phyloP scores from a whole-genome alignment of 2,329 filamentous ascomycete species.

The Escovopsis sp. region DNA sequence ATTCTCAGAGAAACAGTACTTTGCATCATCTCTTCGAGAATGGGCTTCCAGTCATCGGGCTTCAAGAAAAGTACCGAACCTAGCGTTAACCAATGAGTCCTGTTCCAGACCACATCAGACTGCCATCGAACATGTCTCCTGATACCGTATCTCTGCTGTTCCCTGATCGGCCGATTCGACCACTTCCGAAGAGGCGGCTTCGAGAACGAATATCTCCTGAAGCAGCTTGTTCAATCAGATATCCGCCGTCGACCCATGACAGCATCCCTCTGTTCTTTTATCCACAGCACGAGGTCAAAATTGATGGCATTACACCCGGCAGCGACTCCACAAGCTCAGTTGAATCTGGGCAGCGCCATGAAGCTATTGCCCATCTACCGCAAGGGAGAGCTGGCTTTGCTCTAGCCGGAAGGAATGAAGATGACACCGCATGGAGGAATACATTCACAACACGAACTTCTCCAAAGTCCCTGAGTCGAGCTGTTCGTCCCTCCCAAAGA shows the following conservation, averaged over 20 bases:
- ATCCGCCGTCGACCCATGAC: slow-evolving; percentile 60
- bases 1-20: no score
- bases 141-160: slow-evolving; percentile 71
- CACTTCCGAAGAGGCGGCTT: slow-evolving; percentile 75
- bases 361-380: slow-evolving; percentile 12
- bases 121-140: slow-evolving; percentile 36
- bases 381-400: slow-evolving; percentile 25
- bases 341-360: slow-evolving; percentile 11
- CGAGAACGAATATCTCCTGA: slow-evolving; percentile 79
- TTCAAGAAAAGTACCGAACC: no score
- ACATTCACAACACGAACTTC: slow-evolving; percentile 30
- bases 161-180: slow-evolving; percentile 83
- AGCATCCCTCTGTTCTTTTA: slow-evolving; percentile 57
- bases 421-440: slow-evolving; percentile 28
- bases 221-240: slow-evolving; percentile 67
- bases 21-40: no score
- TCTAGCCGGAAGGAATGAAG: slow-evolving; percentile 47
- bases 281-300: slow-evolving; percentile 39
- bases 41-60: no score
- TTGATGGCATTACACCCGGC: slow-evolving; percentile 20
- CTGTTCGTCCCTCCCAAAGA: slow-evolving; percentile 28
- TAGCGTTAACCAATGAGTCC: no score
- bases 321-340: slow-evolving; percentile 9
- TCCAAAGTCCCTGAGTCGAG: slow-evolving; percentile 30
- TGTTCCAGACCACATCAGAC: no score